Evolutionary conservation across 768 basidiomycete species (phyloP).

Genomic region (Neoboletus brunneissimus): DNA sequence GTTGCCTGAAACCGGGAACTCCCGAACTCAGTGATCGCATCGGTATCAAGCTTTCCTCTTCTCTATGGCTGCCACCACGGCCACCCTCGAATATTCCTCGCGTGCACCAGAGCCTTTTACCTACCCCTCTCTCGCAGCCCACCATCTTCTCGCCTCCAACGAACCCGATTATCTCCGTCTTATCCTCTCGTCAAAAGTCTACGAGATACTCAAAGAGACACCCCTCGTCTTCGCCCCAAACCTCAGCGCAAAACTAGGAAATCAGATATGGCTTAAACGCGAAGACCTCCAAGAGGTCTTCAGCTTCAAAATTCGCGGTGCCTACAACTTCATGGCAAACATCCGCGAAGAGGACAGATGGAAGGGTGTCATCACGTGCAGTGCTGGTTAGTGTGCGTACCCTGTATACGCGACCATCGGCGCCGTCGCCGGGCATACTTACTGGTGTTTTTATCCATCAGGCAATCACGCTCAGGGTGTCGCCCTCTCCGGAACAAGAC

Average conservation of each 20-base stretch:
- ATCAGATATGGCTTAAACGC: slow-evolving; percentile 93
- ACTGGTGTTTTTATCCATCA: slow-evolving; percentile 30
- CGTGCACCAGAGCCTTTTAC: slow-evolving; percentile 60
- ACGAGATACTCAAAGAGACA: slow-evolving; percentile 85
- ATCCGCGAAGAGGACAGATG: slow-evolving; percentile 86
- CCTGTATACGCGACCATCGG: slow-evolving; percentile 16
- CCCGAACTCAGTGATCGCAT: slow-evolving; percentile 8
- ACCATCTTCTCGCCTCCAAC: slow-evolving; percentile 60
- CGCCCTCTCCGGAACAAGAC: slow-evolving; percentile 84
- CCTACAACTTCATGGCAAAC: slow-evolving; percentile 97
- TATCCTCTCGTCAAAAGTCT: slow-evolving; percentile 87
- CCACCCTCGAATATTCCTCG: slow-evolving; percentile 68
- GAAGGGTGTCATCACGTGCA: slow-evolving; percentile 98
- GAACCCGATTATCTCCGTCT: slow-evolving; percentile 87
- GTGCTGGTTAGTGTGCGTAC: slow-evolving; percentile 85
- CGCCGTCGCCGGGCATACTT: not conserved
- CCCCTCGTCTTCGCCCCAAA: slow-evolving; percentile 86
- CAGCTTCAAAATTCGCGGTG: slow-evolving; percentile 97
- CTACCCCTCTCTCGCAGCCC: slow-evolving; percentile 66
- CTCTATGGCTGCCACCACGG: slow-evolving; percentile 33
- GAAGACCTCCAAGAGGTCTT: slow-evolving; percentile 98
- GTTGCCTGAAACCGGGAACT: slow-evolving; percentile 18
- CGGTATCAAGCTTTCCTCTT: not conserved
- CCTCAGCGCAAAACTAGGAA: slow-evolving; percentile 84
- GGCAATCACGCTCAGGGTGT: slow-evolving; percentile 99